Evolutionary conservation across 768 basidiomycete genomes (phyloP), one percentile per base, ranked within the genome.

Genomic region (Rickenella mellea): DNA sequence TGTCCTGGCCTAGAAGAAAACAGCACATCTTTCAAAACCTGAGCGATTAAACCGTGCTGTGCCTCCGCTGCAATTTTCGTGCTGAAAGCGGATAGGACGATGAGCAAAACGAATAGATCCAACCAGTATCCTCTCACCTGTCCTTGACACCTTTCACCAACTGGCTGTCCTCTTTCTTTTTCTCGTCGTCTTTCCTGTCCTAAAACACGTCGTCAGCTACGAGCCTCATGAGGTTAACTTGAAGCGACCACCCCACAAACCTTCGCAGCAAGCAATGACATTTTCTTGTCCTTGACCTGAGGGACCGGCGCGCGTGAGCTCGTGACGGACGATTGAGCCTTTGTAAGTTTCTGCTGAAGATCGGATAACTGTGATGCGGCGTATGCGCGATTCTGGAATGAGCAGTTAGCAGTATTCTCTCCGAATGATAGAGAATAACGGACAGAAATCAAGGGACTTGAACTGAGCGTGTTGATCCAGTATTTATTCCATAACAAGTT

Each of bases 401-500:
- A 27, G 22, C 17, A 27, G 24, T 12, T 11, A 20, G 17, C 4
- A 9, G 20, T 9, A 14, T 12, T 19, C 10, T 12, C 21, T 17
- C 0, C 14, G 32, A 14, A 29, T 22, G 6, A 29, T 6, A 40
- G 15, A 4, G 24, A 24, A 12, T 11, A 24, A 59, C 80, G 24
- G 44, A 97, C 94, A 17, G 91, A 91, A 39, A 97, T 84, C 37
- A 98, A 61, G 4, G 92, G 84, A 55, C 89, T 94, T 55, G 90
- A 88, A 52, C 87, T 90, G 28, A 99, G 69, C 2, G 96, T 99
- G 53, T 92, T 92, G 20, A 96, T 90, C 96, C 96, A 99, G 54
- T 99, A 99, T 63, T 97, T 98, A 65, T 99, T 98, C 94, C 94
- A 98, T 41, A 99, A 63, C 56, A 93, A 65, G 17, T 86, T 87